Percentiles rank a stretch among this genome's conserved stretches.
Evolutionary conservation across 2,329 filamentous ascomycete species (phyloP).

Genomic region (Botrytis elliptica): DNA sequence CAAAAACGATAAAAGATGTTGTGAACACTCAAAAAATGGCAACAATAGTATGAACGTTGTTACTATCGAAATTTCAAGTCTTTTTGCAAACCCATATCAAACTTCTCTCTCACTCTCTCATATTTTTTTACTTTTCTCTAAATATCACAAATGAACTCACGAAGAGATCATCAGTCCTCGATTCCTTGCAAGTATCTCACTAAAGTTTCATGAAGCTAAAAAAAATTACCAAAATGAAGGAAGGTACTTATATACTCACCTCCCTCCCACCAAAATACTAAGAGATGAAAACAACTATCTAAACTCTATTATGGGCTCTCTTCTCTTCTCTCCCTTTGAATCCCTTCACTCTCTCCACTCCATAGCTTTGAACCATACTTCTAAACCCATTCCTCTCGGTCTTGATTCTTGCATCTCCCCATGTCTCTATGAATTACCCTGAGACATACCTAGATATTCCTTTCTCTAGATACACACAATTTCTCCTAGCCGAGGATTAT

Average conservation of each 20-base stretch:
- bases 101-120: too few relatives aligned
- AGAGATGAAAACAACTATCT: neutral
- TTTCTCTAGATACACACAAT: too few relatives aligned
- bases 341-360: too few relatives aligned
- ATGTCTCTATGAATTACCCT: neutral
- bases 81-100: neutral
- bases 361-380: neutral
- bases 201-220: too few relatives aligned
- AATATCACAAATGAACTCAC: too few relatives aligned
- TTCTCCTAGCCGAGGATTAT: too few relatives aligned
- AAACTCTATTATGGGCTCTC: neutral
- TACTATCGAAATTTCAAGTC: neutral
- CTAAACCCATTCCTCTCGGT: neutral
- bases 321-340: neutral
- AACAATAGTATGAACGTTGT: accelerated
- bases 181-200: too few relatives aligned
- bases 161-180: too few relatives aligned
- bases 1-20: neutral
- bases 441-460: too few relatives aligned
- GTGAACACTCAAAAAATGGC: neutral
- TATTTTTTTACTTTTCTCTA: too few relatives aligned
- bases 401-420: neutral
- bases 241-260: neutral
- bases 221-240: accelerated
- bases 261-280: too few relatives aligned